These are phyloP conservation scores for Lyophyllum semitale DNA, from an alignment of 768 basidiomycete species.

Conservation along the genomic window DNA sequence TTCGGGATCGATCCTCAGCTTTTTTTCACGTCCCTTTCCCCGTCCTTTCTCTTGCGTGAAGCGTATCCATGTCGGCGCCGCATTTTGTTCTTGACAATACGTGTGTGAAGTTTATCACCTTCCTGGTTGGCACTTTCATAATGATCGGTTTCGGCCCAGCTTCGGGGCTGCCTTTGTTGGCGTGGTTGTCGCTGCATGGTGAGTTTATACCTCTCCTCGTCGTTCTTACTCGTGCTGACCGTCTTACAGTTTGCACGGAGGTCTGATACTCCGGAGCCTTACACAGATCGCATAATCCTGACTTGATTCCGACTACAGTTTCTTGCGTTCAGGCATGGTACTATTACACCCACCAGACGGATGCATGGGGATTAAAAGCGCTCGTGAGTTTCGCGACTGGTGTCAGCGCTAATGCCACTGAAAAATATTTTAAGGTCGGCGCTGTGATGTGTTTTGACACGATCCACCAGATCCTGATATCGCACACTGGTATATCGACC, in stretches of 20 bases:
- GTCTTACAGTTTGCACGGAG: slow-evolving; percentile 47
- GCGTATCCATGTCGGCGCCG: slow-evolving; percentile 10
- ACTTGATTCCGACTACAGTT: slow-evolving; percentile 32
- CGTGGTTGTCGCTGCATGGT: slow-evolving; percentile 49
- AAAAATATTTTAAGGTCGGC: slow-evolving; percentile 39
- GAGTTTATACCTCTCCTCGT: slow-evolving; percentile 30
- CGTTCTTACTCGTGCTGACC: background rate
- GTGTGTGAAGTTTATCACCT: slow-evolving; percentile 10
- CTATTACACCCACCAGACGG: slow-evolving; percentile 53
- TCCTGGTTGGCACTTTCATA: background rate
- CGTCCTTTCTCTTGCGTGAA: slow-evolving; percentile 1
- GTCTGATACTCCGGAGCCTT: slow-evolving; percentile 26
- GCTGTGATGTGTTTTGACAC: slow-evolving; percentile 53
- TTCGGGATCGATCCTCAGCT: slow-evolving; percentile 1
- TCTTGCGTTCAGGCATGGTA: slow-evolving; percentile 56
- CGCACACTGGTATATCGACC: slow-evolving; percentile 42
- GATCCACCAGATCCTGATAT: slow-evolving; percentile 53
- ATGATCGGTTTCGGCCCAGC: slow-evolving; percentile 24
- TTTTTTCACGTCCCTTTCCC: slow-evolving; percentile 2
- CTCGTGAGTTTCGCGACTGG: slow-evolving; percentile 35
- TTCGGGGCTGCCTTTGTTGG: slow-evolving; percentile 54
- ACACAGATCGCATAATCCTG: background rate
- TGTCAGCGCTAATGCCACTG: background rate
- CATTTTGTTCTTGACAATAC: slow-evolving; percentile 20
- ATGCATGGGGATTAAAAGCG: slow-evolving; percentile 47